A percentile compares a stretch with the other conserved stretches of the same genome.
These are phyloP conservation scores for Ustilago trichophora DNA, from an alignment of 1,284 basidiomycete species.

Conservation along the genomic window DNA sequence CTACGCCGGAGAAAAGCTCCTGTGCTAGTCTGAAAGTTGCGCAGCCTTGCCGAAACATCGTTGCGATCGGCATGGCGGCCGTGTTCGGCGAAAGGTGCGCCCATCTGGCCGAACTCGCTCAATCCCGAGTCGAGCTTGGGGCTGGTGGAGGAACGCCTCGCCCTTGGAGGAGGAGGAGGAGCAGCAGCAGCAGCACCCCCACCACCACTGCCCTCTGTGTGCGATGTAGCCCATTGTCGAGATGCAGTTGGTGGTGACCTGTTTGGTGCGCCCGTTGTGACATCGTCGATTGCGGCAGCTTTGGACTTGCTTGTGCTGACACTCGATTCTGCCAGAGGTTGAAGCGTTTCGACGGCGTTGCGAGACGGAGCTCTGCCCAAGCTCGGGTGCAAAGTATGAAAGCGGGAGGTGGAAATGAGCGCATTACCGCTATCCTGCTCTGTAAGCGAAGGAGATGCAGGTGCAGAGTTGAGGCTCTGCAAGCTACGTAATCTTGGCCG, in stretches of 20 bases:
- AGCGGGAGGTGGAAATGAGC: slow-evolving; percentile 22
- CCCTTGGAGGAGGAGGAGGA: slow-evolving; percentile 5
- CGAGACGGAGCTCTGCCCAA: slow-evolving; percentile 22
- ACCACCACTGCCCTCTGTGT: slow-evolving; percentile 1
- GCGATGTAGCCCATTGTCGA: slow-evolving; percentile 1
- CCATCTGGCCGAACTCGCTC: slow-evolving; percentile 48
- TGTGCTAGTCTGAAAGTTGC: slow-evolving; percentile 27
- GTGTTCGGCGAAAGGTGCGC: slow-evolving; percentile 22
- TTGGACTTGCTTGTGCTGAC: slow-evolving; percentile 2
- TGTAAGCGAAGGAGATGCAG: slow-evolving; percentile 38
- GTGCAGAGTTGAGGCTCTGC: slow-evolving; percentile 43
- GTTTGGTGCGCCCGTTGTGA: not conserved
- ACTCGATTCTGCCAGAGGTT: slow-evolving; percentile 40
- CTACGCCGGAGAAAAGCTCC: slow-evolving; percentile 41
- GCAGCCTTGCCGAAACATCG: slow-evolving; percentile 25
- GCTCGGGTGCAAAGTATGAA: slow-evolving; percentile 18
- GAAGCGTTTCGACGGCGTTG: slow-evolving; percentile 36
- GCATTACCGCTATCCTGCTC: slow-evolving; percentile 38
- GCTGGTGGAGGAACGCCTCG: slow-evolving; percentile 16
- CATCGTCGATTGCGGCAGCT: not conserved
- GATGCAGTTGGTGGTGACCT: slow-evolving; percentile 5
- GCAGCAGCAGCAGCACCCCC: no score
- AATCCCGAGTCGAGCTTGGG: slow-evolving; percentile 22
- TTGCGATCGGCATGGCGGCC: slow-evolving; percentile 6
- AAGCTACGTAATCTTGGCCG: slow-evolving; percentile 35